Evolutionary conservation across 352 stramenopile species (phyloP), one percentile per base, ranked within the genome.

Genomic region (Phytopythium sindhum): DNA sequence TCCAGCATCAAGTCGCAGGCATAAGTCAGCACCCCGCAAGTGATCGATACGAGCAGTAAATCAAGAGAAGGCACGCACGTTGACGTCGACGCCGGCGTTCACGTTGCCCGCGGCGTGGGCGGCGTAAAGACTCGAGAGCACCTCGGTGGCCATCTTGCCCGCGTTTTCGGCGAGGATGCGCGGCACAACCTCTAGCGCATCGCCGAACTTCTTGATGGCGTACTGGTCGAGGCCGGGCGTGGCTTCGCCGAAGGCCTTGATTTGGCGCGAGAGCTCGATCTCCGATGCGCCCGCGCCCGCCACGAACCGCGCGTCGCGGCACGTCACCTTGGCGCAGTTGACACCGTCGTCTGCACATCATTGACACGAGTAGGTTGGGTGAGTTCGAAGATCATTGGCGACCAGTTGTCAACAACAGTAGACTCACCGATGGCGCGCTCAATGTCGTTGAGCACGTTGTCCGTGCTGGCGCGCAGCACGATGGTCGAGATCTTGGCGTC

Each of bases 161-260:
- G 96, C 89, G 84, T 99, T 99, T 76, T 99, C 97, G 2, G 97
- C 97, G 57, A 99, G 81, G 62, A 97, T 99, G 33, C 97, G 87
- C 12, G 97, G 97, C 41, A 99, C 91, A 44, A 99, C 91, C 76
- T 99, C 97, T 33, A 99, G 85, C 26, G 97, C 96, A 58, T 99
- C 97, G 56, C 93, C 97, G 79, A 99, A 99, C 74, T 99, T 98
- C 65, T 97, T 96, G 76, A 99, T 99, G 61, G 97, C 97, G 79
- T 99, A 99, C 81, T 99, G 97, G 75, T 99, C 97, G 58, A 99
- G 87, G 26, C 97, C 98, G 2, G 96, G 92, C 67, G 86, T 97
- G n/a, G 92, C 91, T 63, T 99, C 94, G 23, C 94, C 97, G 68
- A 98, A 98, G 65, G 80, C 90, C 65, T 96, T 88, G 53, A 99